Conservation (phyloP, 2,329 filamentous ascomycete species). For the Beauveria rudraprayagi region DNA sequence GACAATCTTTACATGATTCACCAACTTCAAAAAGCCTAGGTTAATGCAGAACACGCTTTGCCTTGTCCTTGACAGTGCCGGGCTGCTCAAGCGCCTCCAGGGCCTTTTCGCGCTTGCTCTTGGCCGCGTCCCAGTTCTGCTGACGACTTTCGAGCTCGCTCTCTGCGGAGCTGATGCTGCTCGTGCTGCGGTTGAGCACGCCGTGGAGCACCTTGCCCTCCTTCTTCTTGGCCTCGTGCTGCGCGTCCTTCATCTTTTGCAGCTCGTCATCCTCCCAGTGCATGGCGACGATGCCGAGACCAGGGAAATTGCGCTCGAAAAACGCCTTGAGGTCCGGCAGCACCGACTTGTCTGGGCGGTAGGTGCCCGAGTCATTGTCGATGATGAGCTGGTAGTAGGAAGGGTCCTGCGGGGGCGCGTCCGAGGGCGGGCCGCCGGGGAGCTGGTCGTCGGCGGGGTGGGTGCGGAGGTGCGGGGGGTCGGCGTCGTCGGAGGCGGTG, state of each 20-base stretch:
- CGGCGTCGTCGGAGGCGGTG: conserved; percentile 32
- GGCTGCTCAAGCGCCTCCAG: conserved; percentile 45
- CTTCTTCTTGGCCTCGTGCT: conserved; percentile 65
- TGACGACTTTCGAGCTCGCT: conserved; percentile 42
- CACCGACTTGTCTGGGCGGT: conserved; percentile 72
- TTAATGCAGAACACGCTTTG: conserved; percentile 10
- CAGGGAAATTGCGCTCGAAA: conserved; percentile 65
- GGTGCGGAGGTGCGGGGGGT: conserved; percentile 34
- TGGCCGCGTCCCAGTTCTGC: conserved; percentile 27
- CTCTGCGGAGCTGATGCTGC: conserved; percentile 44
- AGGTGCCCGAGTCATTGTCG: conserved; percentile 92
- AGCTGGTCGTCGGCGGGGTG: conserved; percentile 44
- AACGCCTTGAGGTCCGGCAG: conserved; percentile 66
- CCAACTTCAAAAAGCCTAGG: neutral
- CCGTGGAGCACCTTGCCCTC: conserved; percentile 44
- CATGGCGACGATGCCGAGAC: conserved; percentile 63
- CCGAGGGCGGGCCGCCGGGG: conserved; percentile 37
- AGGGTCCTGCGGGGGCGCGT: conserved; percentile 37
- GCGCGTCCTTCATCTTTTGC: conserved; percentile 64
- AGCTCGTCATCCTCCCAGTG: conserved; percentile 75
- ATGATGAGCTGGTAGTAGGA: conserved; percentile 76
- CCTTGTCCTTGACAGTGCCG: conserved; percentile 31
- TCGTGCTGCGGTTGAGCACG: conserved; percentile 49
- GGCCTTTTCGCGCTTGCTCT: conserved; percentile 45
- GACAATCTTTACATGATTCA: neutral